A percentile compares a stretch with the other conserved stretches of the same genome.
These are phyloP conservation scores for Neocatenulostroma microsporum DNA, from an alignment of 2,329 filamentous ascomycete genomes.

Conservation along the genomic window DNA sequence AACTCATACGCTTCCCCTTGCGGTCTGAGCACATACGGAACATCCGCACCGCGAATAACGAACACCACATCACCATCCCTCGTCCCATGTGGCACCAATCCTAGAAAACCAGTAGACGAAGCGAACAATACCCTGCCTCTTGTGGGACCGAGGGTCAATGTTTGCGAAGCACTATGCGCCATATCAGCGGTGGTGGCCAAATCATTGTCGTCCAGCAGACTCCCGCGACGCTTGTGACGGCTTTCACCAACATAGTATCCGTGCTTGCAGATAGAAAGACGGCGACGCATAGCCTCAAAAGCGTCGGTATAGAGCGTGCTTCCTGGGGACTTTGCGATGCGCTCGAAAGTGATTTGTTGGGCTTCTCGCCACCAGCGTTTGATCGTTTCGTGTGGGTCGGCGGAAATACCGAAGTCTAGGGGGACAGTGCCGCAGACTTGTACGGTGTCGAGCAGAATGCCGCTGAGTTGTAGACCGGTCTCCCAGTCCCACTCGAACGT, in stretches of 20 bases:
- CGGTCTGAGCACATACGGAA: slow-evolving; percentile 21
- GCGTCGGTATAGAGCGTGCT: slow-evolving; percentile 21
- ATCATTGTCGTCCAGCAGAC: slow-evolving; percentile 21
- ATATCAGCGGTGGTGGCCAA: slow-evolving; percentile 7
- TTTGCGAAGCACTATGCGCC: slow-evolving; percentile 18
- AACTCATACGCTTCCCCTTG: slow-evolving; percentile 17
- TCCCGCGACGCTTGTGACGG: slow-evolving; percentile 12
- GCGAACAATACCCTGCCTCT: slow-evolving; percentile 22
- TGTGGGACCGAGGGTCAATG: slow-evolving; percentile 23
- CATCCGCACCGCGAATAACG: slow-evolving; percentile 19
- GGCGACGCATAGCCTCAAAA: slow-evolving; percentile 18
- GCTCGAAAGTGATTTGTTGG: slow-evolving; percentile 14
- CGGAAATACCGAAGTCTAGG: slow-evolving; percentile 11
- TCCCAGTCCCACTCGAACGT: slow-evolving; percentile 22
- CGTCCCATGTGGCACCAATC: slow-evolving; percentile 21
- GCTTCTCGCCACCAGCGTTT: slow-evolving; percentile 22
- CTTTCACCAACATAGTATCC: slow-evolving; percentile 17
- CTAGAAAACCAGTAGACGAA: slow-evolving; percentile 21
- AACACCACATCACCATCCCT: slow-evolving; percentile 24
- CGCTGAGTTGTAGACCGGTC: slow-evolving; percentile 19
- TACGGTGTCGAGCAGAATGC: slow-evolving; percentile 23
- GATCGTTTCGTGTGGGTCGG: slow-evolving; percentile 12
- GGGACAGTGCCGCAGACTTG: slow-evolving; percentile 13
- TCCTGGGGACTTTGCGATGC: slow-evolving; percentile 21
- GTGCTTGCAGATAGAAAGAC: slow-evolving; percentile 17